Evolutionary conservation across 331 rosid genomes (phyloP).

Genomic region (Acacia pycnantha): DNA sequence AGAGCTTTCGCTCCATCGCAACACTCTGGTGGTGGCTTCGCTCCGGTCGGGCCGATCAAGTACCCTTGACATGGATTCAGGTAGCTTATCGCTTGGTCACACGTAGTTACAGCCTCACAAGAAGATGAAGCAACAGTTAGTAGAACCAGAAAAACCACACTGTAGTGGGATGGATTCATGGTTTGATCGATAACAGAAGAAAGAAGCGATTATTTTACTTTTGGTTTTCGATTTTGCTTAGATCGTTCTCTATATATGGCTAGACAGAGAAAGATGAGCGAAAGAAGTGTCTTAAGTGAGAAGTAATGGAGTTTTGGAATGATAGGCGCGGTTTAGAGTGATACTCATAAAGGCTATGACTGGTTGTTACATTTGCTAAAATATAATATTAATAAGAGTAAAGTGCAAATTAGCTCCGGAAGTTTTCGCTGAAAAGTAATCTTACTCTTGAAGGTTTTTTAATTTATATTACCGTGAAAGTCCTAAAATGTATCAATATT

Average conservation of each 20-base stretch:
- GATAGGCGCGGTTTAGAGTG: neutral
- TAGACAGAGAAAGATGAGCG: neutral
- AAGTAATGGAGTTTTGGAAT: neutral
- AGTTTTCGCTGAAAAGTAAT: accelerated
- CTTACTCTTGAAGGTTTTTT: too few relatives aligned
- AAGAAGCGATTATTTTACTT: neutral
- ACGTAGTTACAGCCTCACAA: neutral
- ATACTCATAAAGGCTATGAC: neutral
- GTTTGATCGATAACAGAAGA: neutral
- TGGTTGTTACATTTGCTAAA: too few relatives aligned
- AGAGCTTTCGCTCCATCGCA: neutral
- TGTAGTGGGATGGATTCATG: neutral
- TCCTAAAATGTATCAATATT: too few relatives aligned
- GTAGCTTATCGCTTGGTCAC: neutral
- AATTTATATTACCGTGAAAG: too few relatives aligned
- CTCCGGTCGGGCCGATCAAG: neutral
- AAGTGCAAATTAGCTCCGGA: too few relatives aligned
- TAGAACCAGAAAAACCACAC: neutral
- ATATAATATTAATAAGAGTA: too few relatives aligned
- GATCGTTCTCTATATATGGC: neutral
- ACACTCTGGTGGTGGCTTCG: neutral
- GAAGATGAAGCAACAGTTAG: neutral
- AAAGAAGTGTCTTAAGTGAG: neutral
- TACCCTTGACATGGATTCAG: neutral
- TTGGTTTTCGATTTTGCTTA: neutral